Conservation (phyloP, 352 stramenopile genomes). For the Globisporangium acanthophoron region DNA sequence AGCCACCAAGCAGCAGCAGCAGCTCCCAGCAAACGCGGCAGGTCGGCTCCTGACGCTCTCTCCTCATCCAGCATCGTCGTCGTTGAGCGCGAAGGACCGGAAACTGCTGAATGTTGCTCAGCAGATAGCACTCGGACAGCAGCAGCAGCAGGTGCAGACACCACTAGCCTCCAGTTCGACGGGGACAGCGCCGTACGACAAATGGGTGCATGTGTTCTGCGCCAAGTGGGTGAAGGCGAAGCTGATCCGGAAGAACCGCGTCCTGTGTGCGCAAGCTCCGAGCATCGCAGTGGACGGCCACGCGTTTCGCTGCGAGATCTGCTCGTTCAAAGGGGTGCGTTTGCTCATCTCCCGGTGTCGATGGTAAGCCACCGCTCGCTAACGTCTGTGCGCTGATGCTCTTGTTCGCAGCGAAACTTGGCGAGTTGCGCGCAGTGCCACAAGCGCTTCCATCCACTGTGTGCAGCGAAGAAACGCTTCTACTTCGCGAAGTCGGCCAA, state of each 20-base stretch:
- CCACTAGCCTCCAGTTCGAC: not conserved
- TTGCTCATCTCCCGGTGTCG: not conserved
- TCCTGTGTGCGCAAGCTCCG: conserved; percentile 45
- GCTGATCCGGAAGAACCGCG: conserved; percentile 55
- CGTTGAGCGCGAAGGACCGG: not conserved
- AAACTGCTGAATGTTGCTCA: not conserved
- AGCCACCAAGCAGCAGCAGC: conserved; percentile 13
- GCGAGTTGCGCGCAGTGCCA: conserved; percentile 48
- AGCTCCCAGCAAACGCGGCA: not conserved
- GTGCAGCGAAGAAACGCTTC: conserved; percentile 56
- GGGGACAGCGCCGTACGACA: conserved; percentile 15
- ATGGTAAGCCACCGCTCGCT: not conserved
- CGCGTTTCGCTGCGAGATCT: conserved; percentile 52
- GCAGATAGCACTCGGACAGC: not conserved
- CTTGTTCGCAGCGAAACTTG: conserved; percentile 33
- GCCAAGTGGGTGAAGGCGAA: conserved; percentile 70
- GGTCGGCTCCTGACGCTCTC: not conserved
- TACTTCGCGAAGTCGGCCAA: conserved; percentile 57
- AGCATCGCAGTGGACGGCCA: conserved; percentile 17
- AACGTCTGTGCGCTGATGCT: not conserved
- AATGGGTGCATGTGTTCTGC: conserved; percentile 79
- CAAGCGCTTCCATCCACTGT: conserved; percentile 73
- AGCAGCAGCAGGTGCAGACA: not conserved
- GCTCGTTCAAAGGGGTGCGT: conserved; percentile 36
- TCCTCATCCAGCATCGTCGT: not conserved